Evolutionary conservation across 164 flowering plant genomes (phyloP), one percentile per base, ranked within the genome.

Genomic region (Santalum album): DNA sequence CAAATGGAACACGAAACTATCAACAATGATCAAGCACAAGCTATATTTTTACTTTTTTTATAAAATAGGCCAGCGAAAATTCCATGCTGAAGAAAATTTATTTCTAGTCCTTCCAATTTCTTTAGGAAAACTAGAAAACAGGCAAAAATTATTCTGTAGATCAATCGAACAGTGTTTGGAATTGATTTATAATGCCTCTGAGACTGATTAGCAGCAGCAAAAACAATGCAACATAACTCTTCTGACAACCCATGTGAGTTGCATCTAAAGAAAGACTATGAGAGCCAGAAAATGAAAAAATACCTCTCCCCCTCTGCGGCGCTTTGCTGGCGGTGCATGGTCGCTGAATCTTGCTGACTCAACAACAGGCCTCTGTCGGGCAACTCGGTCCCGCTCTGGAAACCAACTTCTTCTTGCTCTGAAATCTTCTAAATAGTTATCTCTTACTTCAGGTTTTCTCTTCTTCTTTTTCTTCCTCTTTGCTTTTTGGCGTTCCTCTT

Each of bases 261-360:
- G 42, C 42, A 9, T 11, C 16, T 10, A 38, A 15, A 11, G 3
- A 38, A 38, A 10, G 16, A 38, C 2, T 38, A 16, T 38, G 3
- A 38, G 17, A n/a, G n/a, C n/a, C 14, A 38, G 42, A 3, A 14
- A 1, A 15, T 0, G 42, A 12, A 38, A 9, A 3, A 16, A 43
- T 69, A 92, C 98, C 98, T 89, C 90, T 66, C 98, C 96, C 1
- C 91, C 90, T 61, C 82, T 76, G 9, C 96, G 87, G 3, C 98
- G 92, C 72, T 89, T 92, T 55, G 85, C 65, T 60, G 74, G 75
- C 10, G 77, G 85, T 38, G 57, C 69, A 70, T 67, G 62, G 17
- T 84, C 95, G 57, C 66, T 68, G 53, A 61, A 68, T 39, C 59
- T 71, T 55, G 71, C 90, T 48, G 65, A 47, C 48, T 84, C 96